These are phyloP conservation scores for Ciborinia camelliae DNA, from an alignment of 2,329 filamentous ascomycete genomes.

Conservation along the genomic window DNA sequence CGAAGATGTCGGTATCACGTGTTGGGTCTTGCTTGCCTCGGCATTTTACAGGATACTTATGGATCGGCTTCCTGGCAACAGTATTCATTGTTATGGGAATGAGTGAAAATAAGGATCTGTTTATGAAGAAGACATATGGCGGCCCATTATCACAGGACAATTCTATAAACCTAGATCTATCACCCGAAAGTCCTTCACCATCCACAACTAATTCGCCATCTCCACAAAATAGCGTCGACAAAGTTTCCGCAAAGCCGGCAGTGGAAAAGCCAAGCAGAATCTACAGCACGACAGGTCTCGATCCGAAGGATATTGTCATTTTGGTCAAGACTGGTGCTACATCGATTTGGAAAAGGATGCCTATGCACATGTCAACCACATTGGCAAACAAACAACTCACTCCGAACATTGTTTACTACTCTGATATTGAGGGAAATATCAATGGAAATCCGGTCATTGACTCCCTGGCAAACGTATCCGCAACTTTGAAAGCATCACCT, in stretches of 20 bases:
- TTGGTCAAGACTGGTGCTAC: slow-evolving; percentile 25
- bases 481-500: slow-evolving; percentile 21
- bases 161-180: neutral
- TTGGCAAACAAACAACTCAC: slow-evolving; percentile 18
- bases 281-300: slow-evolving; percentile 5
- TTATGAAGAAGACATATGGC: neutral
- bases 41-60: slow-evolving; percentile 24
- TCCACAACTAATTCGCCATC: neutral
- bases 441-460: slow-evolving; percentile 22
- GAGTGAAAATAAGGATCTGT: slow-evolving; percentile 21
- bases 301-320: slow-evolving; percentile 23
- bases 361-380: slow-evolving; percentile 24
- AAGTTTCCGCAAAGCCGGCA: neutral
- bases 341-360: slow-evolving; percentile 24
- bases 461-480: slow-evolving; percentile 22
- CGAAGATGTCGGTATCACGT: slow-evolving; percentile 6
- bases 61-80: slow-evolving; percentile 23
- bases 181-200: neutral
- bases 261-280: slow-evolving; percentile 5
- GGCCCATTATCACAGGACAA: neutral
- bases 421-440: slow-evolving; percentile 21
- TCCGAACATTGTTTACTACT: slow-evolving; percentile 22
- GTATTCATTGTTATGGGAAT: slow-evolving; percentile 24
- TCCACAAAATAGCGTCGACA: neutral
- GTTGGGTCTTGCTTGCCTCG: slow-evolving; percentile 17